Conservation (phyloP, 179 eudicot genomes). For the Carnegiea gigantea region DNA sequence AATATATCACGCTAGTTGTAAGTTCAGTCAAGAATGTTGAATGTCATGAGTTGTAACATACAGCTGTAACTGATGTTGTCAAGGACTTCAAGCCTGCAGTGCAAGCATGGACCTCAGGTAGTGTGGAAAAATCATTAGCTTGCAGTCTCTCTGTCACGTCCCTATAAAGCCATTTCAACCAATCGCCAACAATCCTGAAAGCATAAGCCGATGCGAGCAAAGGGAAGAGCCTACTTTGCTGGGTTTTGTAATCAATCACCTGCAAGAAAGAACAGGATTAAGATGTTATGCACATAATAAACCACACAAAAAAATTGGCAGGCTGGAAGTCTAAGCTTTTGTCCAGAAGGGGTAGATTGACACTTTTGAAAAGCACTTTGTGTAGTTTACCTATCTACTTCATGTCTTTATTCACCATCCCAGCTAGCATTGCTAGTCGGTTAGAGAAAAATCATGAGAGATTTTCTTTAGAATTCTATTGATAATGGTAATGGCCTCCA, state of each 20-base stretch:
- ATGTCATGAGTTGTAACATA: conserved; percentile 36
- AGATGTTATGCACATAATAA: not conserved
- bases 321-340: no score
- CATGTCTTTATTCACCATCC: no score
- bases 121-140: conserved; percentile 85
- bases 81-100: conserved; percentile 97
- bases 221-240: conserved; percentile 95
- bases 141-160: conserved; percentile 84
- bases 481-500: no score
- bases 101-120: conserved; percentile 99
- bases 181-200: conserved; percentile 90
- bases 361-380: no score
- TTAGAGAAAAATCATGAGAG: no score
- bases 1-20: not conserved
- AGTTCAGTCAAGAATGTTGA: not conserved
- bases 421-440: no score
- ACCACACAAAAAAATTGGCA: no score
- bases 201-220: conserved; percentile 98
- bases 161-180: conserved; percentile 87
- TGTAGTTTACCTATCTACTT: no score
- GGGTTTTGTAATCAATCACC: conserved; percentile 98
- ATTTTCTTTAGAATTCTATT: no score
- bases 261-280: conserved; percentile 27
- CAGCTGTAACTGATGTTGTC: conserved; percentile 90
- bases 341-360: no score